These are phyloP conservation scores for Penicillium sp. DNA, from an alignment of 2,329 filamentous ascomycete species.

Conservation along the genomic window DNA sequence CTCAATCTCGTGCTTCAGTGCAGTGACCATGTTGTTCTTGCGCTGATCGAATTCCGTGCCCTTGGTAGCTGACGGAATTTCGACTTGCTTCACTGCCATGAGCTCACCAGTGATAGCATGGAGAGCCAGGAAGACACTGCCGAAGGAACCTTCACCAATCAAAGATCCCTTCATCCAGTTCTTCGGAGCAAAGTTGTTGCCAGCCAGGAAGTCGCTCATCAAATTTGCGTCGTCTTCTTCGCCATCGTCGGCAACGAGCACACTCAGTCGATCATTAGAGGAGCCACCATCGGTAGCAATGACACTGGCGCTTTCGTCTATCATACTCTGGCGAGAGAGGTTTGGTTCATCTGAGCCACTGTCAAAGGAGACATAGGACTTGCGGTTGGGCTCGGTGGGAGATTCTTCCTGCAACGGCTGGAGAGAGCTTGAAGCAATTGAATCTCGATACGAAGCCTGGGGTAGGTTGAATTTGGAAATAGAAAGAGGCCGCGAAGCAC, in stretches of 20 bases:
- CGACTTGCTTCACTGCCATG: conserved; percentile 97
- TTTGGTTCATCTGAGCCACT: conserved; percentile 73
- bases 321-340: conserved; percentile 77
- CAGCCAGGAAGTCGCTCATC: conserved; percentile 78
- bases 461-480: conserved; percentile 62
- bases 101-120: conserved; percentile 96
- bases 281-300: conserved; percentile 68
- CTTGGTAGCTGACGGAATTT: conserved; percentile 79
- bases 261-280: conserved; percentile 77
- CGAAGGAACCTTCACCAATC: conserved; percentile 96
- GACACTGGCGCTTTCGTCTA: conserved; percentile 77
- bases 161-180: conserved; percentile 99
- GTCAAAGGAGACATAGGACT: conserved; percentile 84
- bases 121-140: conserved; percentile 90
- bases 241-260: conserved; percentile 85
- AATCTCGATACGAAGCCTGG: conserved; percentile 75
- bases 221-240: conserved; percentile 67
- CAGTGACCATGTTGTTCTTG: conserved; percentile 98
- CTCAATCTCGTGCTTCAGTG: conserved; percentile 93
- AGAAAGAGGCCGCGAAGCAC: conserved; percentile 61
- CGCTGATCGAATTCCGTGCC: conserved; percentile 79
- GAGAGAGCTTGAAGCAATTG: conserved; percentile 83
- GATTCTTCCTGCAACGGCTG: conserved; percentile 92
- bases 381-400: conserved; percentile 81
- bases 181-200: conserved; percentile 93